Conservation (phyloP, 2,329 filamentous ascomycete species). For the Colletotrichum abscissum region DNA sequence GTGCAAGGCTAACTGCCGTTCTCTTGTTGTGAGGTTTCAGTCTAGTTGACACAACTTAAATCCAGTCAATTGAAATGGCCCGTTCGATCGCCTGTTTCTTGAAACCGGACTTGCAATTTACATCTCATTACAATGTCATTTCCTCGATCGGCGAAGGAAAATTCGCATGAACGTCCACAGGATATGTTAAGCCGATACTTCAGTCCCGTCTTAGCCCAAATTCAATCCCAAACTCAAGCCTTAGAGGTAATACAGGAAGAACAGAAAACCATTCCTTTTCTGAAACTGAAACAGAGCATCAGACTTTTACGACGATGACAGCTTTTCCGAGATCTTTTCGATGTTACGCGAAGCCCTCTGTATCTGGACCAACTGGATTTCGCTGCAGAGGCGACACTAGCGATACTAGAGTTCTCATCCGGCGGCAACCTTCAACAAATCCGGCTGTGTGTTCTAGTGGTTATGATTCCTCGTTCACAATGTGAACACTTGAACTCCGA, state of each 20-base stretch:
- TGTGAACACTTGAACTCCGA: constrained; percentile 7
- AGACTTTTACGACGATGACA: too few relatives aligned
- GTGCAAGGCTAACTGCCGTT: constrained; percentile 25
- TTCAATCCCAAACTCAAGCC: not conserved
- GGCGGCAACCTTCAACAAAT: accelerated
- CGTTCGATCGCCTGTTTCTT: accelerated
- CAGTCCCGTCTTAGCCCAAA: not conserved
- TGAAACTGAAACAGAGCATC: not conserved
- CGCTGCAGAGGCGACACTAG: too few relatives aligned
- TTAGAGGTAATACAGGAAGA: not conserved
- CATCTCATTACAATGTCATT: accelerated
- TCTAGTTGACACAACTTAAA: not conserved
- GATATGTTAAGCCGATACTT: not conserved
- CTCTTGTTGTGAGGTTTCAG: not conserved
- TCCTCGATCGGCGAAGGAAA: too few relatives aligned
- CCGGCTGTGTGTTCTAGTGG: constrained; percentile 36
- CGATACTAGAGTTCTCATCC: accelerated
- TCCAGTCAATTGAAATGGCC: not conserved
- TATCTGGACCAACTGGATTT: not conserved
- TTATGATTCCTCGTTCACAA: constrained; percentile 36
- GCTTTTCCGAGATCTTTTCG: not conserved
- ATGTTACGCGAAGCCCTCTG: not conserved
- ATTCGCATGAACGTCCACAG: not conserved
- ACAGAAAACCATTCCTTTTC: not conserved
- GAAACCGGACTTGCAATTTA: not conserved